Conservation (phyloP, 2,329 filamentous ascomycete species). For the Fusarium phyllophilum region DNA sequence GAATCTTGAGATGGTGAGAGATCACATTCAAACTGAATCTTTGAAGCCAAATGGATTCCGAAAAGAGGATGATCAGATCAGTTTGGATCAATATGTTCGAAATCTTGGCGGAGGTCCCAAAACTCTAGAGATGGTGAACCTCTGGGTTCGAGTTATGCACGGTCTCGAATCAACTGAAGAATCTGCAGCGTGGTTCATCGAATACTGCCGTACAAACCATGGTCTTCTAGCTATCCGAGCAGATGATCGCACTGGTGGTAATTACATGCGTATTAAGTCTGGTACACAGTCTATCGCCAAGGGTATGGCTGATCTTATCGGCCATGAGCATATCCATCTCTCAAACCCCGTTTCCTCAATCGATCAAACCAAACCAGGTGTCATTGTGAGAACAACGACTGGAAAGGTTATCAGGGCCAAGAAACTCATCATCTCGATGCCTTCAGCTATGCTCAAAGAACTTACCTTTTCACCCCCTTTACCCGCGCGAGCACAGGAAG, state of each 20-base stretch:
- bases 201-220: slow-evolving; percentile 50
- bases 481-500: slow-evolving; percentile 48
- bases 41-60: slow-evolving; percentile 36
- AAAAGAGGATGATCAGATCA: slow-evolving; percentile 46
- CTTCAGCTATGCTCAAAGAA: slow-evolving; percentile 57
- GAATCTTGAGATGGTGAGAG: slow-evolving; percentile 48
- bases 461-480: slow-evolving; percentile 59
- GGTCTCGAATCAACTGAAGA: slow-evolving; percentile 50
- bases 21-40: slow-evolving; percentile 50
- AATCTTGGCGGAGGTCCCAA: slow-evolving; percentile 46
- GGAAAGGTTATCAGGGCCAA: slow-evolving; percentile 45
- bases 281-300: slow-evolving; percentile 43
- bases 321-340: slow-evolving; percentile 30
- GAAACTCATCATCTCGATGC: slow-evolving; percentile 60
- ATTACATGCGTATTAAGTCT: slow-evolving; percentile 47
- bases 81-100: slow-evolving; percentile 49
- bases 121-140: slow-evolving; percentile 48
- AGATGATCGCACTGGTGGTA: slow-evolving; percentile 49
- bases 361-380: slow-evolving; percentile 26
- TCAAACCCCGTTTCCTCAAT: slow-evolving; percentile 40
- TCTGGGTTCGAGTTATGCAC: slow-evolving; percentile 52
- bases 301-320: slow-evolving; percentile 43
- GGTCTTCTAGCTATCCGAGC: slow-evolving; percentile 50
- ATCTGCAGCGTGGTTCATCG: slow-evolving; percentile 51
- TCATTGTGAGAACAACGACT: slow-evolving; percentile 33